Conservation (phyloP, 176 grass and related monocot genomes). For the Bromus sterilis region DNA sequence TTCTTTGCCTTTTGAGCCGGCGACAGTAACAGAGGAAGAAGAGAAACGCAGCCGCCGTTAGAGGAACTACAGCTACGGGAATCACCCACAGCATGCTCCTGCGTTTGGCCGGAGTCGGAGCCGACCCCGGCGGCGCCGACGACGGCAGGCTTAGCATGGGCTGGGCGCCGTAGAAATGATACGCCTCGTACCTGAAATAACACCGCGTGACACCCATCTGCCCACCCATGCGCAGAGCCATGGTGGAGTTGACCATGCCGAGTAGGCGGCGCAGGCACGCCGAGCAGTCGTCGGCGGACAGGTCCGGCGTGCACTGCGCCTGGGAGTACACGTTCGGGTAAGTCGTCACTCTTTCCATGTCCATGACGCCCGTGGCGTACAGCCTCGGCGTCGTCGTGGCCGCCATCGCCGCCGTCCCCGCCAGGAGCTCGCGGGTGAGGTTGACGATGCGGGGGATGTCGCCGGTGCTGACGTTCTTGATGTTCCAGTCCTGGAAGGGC, state of each 20-base stretch:
- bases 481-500: background rate
- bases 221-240: background rate
- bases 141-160: background rate
- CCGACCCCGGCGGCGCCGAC: background rate
- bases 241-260: conserved; percentile 14
- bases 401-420: background rate
- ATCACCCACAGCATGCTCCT: background rate
- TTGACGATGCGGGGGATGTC: background rate
- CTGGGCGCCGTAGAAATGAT: background rate
- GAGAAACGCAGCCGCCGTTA: background rate
- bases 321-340: background rate
- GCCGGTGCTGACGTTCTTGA: background rate
- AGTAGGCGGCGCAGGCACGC: background rate
- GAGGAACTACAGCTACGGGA: background rate
- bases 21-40: background rate
- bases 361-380: background rate
- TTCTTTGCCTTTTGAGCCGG: background rate
- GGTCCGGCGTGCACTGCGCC: conserved; percentile 27
- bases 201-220: background rate
- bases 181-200: conserved; percentile 9
- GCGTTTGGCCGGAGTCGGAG: background rate
- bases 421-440: background rate
- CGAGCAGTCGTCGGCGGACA: background rate
- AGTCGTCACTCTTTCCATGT: background rate
- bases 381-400: background rate